Evolutionary conservation across 2,329 filamentous ascomycete genomes (phyloP).

Genomic region (Stromatinia cepivora): DNA sequence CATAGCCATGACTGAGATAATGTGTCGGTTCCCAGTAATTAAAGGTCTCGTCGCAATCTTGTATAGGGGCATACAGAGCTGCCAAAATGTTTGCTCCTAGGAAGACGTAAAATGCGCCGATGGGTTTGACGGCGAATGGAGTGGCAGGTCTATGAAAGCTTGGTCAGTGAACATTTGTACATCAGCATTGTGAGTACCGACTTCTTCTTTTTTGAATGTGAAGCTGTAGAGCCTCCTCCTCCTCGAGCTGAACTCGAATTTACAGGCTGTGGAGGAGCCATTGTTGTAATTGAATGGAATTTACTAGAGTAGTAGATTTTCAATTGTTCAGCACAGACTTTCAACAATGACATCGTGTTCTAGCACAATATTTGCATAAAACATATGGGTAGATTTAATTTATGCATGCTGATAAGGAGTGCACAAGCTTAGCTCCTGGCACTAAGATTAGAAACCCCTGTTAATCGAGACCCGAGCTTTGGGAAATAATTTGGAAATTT

Average conservation of each 20-base stretch:
- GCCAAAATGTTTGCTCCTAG: constrained; percentile 71
- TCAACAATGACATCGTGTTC: constrained; percentile 16
- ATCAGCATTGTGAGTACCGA: constrained; percentile 21
- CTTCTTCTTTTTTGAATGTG: constrained; percentile 33
- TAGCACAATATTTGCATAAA: constrained; percentile 10
- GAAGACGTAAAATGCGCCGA: constrained; percentile 79
- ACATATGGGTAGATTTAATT: neutral
- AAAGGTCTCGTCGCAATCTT: constrained; percentile 98
- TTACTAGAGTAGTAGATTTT: neutral
- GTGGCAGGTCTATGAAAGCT: constrained; percentile 44
- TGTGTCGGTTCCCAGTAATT: constrained; percentile 99
- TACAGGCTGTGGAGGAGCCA: constrained; percentile 8
- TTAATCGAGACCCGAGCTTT: neutral
- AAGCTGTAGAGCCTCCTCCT: constrained; percentile 23
- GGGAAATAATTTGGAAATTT: constrained; percentile 20
- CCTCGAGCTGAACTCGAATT: neutral
- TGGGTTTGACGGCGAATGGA: constrained; percentile 66
- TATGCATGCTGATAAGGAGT: neutral
- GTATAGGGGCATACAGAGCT: constrained; percentile 83
- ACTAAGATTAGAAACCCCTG: constrained; percentile 11
- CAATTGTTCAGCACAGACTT: neutral
- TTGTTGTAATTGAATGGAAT: neutral
- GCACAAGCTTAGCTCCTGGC: neutral
- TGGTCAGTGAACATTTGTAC: neutral
- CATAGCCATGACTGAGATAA: constrained; percentile 89